A percentile compares a stretch with the other conserved stretches of the same genome.
phyloP scores from a whole-genome alignment of 2,329 filamentous ascomycete species.

The Pseudogymnoascus sp. region DNA sequence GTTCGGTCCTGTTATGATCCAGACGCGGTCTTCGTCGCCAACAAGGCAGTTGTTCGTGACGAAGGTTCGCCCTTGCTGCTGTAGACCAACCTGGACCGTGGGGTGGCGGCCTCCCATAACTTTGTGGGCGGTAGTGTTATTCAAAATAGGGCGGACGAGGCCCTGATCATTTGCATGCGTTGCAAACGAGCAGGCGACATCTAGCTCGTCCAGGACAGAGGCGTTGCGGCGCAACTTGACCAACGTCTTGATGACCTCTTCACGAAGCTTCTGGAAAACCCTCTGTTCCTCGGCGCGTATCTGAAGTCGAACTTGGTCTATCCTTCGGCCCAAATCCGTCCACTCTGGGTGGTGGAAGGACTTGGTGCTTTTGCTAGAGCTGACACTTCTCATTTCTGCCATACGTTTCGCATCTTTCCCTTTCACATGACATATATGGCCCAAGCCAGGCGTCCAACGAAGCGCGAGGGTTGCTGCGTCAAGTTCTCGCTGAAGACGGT shows the following conservation, averaged over 20 bases:
- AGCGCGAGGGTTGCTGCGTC: conserved; percentile 60
- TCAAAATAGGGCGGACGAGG: conserved; percentile 66
- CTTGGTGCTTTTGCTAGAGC: conserved; percentile 72
- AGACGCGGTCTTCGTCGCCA: conserved; percentile 55
- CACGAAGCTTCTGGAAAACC: conserved; percentile 67
- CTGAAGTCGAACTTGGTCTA: conserved; percentile 68
- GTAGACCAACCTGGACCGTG: conserved; percentile 78
- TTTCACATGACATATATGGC: conserved; percentile 85
- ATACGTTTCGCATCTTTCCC: conserved; percentile 55
- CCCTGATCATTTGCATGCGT: conserved; percentile 64
- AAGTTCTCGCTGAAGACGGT: conserved; percentile 52
- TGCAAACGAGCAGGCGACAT: conserved; percentile 82
- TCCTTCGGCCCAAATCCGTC: conserved; percentile 67
- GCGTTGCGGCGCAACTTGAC: conserved; percentile 84
- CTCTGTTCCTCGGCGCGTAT: conserved; percentile 79
- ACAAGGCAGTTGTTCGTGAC: conserved; percentile 80
- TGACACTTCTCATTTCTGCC: conserved; percentile 46
- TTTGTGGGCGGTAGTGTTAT: conserved; percentile 55
- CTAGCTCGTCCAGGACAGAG: conserved; percentile 83
- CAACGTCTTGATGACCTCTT: conserved; percentile 69
- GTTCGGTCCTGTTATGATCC: conserved; percentile 77
- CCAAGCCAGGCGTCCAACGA: conserved; percentile 77
- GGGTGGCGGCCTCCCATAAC: conserved; percentile 84
- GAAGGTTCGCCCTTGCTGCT: conserved; percentile 71
- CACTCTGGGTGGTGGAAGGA: conserved; percentile 79